Evolutionary conservation across 805 yeast genomes (phyloP), one percentile per base, ranked within the genome.

Genomic region (Cephaloascus albidus): DNA sequence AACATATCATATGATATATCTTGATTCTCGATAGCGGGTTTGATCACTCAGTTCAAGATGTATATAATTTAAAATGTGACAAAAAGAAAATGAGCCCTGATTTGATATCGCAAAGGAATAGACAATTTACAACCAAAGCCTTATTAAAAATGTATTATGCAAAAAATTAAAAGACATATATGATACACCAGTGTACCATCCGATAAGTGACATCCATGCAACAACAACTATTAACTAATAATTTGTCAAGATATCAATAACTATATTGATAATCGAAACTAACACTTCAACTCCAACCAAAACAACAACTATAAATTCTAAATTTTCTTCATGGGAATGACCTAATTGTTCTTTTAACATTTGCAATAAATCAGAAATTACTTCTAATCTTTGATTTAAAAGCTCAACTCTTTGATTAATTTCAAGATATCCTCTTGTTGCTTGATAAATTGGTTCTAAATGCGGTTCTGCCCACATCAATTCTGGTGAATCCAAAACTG

Each of bases 381-480:
- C 97, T 56, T 93, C 98, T 26, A 93, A 63, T 46, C 98, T 72
- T 55, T 93, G 96, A 55, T 93, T 93, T 39, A 93, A 65, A 41
- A 93, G 65, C 19, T 88, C 81, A 0, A 90, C 97, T 36, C 98
- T 68, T 61, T 90, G 97, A 55, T 89, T 89, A 50, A 93, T 93
- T 54, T 93, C 98, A 45, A 93, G 61, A 58, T 90, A 90, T 1
- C 97, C 96, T 57, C 97, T 76, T 2, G 95, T 88, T 0, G 97
- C 97, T 58, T 89, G 97, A 61, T 93, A 93, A 39, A 90, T 88
- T 1, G 98, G 98, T 56, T 93, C 98, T 44, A 93, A 68, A 53
- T 89, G 96, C 2, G 98, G 98, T 57, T 93, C 97, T 0, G 97
- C 79, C 98, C 98, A 93, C 96, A 93, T 88, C 42, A 93, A 75